Evolutionary conservation across 768 basidiomycete species (phyloP).

Genomic region (Amanita subjunquillea): DNA sequence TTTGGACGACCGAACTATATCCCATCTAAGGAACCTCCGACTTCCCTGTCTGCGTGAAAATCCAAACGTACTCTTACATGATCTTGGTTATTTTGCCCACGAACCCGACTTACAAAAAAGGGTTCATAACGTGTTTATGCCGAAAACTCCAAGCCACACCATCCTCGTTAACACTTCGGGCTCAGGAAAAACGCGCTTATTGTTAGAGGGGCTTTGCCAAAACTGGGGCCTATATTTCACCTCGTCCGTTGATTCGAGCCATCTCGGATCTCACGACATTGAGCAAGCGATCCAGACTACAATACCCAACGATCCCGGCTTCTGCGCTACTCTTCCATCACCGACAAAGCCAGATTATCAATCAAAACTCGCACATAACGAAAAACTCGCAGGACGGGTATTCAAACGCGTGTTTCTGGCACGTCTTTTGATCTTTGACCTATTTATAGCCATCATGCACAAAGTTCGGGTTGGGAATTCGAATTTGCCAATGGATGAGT

Average conservation of each 20-base stretch:
- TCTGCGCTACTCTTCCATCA: constrained; percentile 21
- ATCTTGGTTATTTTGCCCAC: constrained; percentile 23
- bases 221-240: constrained; percentile 41
- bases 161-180: constrained; percentile 38
- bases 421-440: constrained; percentile 27
- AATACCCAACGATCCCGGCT: constrained; percentile 23
- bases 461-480: background rate
- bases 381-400: constrained; percentile 23
- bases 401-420: constrained; percentile 32
- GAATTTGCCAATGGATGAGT: constrained; percentile 10
- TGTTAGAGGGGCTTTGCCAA: constrained; percentile 33
- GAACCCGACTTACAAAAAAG: constrained; percentile 21
- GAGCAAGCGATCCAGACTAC: constrained; percentile 28
- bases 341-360: constrained; percentile 21
- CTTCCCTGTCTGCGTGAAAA: constrained; percentile 28
- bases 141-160: constrained; percentile 27
- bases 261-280: constrained; percentile 33
- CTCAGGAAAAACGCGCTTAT: constrained; percentile 33
- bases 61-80: constrained; percentile 31
- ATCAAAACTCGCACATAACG: constrained; percentile 20
- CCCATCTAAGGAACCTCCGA: constrained; percentile 18
- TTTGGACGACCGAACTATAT: constrained; percentile 12
- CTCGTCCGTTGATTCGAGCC: constrained; percentile 30
- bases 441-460: constrained; percentile 25
- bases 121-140: constrained; percentile 31